Evolutionary conservation across 2,329 filamentous ascomycete genomes (phyloP).

Genomic region (Ceratocystis lukuohia): DNA sequence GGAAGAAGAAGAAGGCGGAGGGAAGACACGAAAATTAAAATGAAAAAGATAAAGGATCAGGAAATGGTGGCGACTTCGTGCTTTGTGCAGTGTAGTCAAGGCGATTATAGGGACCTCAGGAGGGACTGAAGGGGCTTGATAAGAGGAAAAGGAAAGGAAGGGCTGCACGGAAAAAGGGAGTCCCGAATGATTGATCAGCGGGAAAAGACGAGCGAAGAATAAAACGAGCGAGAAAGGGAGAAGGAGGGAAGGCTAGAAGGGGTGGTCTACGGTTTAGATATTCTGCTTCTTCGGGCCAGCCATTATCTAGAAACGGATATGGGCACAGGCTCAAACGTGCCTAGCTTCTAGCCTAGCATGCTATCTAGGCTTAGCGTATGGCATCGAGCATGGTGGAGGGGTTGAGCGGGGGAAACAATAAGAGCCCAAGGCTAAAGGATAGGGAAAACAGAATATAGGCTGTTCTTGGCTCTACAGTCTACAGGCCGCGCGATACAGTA

Average conservation of each 20-base stretch:
- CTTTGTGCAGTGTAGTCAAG: background rate
- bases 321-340: background rate
- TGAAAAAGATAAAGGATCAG: slow-evolving; percentile 6
- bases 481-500: background rate
- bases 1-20: background rate
- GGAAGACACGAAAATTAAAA: background rate
- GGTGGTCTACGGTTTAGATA: background rate
- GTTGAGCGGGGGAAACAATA: background rate
- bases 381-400: background rate
- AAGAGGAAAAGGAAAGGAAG: background rate
- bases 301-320: background rate
- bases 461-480: background rate
- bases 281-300: background rate
- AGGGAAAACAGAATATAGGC: background rate
- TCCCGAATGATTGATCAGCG: background rate
- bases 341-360: background rate
- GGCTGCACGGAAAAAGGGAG: slow-evolving; percentile 4
- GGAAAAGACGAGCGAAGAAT: background rate
- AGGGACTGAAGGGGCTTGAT: background rate
- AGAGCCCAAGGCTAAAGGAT: background rate
- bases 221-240: background rate
- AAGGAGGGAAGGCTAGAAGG: background rate
- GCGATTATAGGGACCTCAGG: background rate
- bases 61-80: background rate
- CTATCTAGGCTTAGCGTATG: background rate